Base-by-base conservation (phyloP, 148 eudicot species). In the Persicaria maculosa region DNA sequence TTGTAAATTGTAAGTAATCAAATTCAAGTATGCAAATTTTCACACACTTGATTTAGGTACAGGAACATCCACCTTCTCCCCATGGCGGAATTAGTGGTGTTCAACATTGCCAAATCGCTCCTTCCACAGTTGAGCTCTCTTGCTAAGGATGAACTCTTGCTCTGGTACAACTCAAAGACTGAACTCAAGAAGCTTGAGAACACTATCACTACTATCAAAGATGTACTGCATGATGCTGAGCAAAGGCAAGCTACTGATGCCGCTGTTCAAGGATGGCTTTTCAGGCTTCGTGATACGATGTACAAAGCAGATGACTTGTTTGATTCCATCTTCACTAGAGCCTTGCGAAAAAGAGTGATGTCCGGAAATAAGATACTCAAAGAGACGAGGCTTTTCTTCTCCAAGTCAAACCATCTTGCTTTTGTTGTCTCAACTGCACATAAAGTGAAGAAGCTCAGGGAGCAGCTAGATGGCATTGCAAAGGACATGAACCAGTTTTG, bases 351-450 rank as follows among this genome's bases (percentile, higher is more conserved):
- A 9, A 25, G 22, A 40, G 69, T 2, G 15, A 14, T 53, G 58
- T 53, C n/a, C 1, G 44, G 44, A 14, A 25, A 20, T 7, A 40
- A 64, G 69, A 7, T 22, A 40, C 1, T 40, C 15, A 64, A 64
- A 25, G 17, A 64, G 69, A 40, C 9, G 1, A 36, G 40, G 12
- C 69, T 64, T 22, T 64, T 40, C 40, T 64, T 64, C 22, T 64
- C 44, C 44, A 64, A 64, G 40, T 64, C 69, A 15, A 64, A 53
- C 58, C 69, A 64, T 25, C 6, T 64, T 22, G 69, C 44, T 64
- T 64, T 64, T 5, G 40, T 22, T 25, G 44, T 64, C 44, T 40
- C 16, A 36, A 64, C 44, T 64, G 44, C 44, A 11, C 40, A 64
- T 40, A 40, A 22, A 25, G 69, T 64, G 69, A 64, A 64, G 40